Evolutionary conservation across 2,329 filamentous ascomycete genomes (phyloP).

Genomic region (Colletotrichum australisinense): DNA sequence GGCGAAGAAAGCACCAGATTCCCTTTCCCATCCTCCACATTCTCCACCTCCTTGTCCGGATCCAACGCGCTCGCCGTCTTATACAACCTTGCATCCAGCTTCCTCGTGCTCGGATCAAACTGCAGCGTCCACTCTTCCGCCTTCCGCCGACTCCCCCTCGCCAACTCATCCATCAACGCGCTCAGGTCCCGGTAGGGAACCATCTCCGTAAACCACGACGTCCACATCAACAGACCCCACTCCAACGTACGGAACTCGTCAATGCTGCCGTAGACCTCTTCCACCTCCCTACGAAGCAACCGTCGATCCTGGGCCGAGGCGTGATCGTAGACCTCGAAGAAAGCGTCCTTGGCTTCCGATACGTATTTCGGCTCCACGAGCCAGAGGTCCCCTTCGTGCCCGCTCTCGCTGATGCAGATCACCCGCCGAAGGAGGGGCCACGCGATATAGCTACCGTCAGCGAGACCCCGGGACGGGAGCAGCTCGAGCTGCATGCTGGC

Average conservation of each 20-base stretch:
- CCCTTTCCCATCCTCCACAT: neutral
- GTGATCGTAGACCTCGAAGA: neutral
- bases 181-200: neutral
- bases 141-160: neutral
- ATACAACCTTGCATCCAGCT: neutral
- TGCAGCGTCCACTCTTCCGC: neutral
- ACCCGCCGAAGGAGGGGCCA: neutral
- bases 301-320: neutral
- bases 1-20: neutral
- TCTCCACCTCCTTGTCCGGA: neutral
- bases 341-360: neutral
- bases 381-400: neutral
- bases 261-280: slow-evolving; percentile 11
- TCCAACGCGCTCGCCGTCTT: neutral
- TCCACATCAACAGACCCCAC: slow-evolving; percentile 1
- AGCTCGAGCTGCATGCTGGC: neutral
- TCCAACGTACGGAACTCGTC: neutral
- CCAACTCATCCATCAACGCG: neutral
- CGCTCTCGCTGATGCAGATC: neutral
- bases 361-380: slow-evolving; percentile 10
- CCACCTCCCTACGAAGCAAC: neutral
- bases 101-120: neutral
- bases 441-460: neutral
- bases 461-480: neutral
- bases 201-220: neutral